Base-by-base conservation (phyloP, 1,139 yeast species). In the Diutina mesorugosa region DNA sequence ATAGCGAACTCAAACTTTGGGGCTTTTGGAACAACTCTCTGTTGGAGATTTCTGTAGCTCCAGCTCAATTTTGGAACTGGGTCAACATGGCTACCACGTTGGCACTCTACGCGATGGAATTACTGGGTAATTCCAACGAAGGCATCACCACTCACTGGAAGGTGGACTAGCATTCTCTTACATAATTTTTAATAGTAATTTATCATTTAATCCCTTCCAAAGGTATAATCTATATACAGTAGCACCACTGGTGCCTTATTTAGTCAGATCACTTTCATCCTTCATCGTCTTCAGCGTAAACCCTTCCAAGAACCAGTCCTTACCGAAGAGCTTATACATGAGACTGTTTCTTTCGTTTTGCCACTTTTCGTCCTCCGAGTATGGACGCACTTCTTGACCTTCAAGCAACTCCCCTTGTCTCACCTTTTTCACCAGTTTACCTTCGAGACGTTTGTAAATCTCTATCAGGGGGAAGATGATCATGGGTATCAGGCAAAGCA, bases 21-120 rank as follows among this genome's bases (percentile, higher is more conserved):
- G 84, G 83, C 12, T 79, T 81, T 67, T 76, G 74, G 72, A 65
- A 64, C 46, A 59, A 60, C 29, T 61, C 63, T 6, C 63, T 59
- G 59, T 61, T 61, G 57, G 60, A 60, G 48, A 58, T 80, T 56
- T 71, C 82, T 58, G 86, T 82, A 54, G 85, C 88, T 67, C 83
- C 95, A 59, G 87, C 96, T 89, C 90, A 89, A 65, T 88, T 91
- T 68, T 91, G 99, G 98, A 90, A 91, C 63, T 91, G 98, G 98
- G 79, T 88, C 58, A 91, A 91, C 66, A 88, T 91, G 77, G 84
- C 84, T 61, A 80, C 86, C 57, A 87, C 96, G 12, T 73, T 93
- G 58, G 72, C 83, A n/a, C 73, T 93, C 55, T 93, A 93, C 69
- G 84, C 87, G 47, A 76, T 87, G 57, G 98, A 91, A 70, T 74